Conservation (phyloP, 768 basidiomycete genomes). For the Tubosaeta sp. region DNA sequence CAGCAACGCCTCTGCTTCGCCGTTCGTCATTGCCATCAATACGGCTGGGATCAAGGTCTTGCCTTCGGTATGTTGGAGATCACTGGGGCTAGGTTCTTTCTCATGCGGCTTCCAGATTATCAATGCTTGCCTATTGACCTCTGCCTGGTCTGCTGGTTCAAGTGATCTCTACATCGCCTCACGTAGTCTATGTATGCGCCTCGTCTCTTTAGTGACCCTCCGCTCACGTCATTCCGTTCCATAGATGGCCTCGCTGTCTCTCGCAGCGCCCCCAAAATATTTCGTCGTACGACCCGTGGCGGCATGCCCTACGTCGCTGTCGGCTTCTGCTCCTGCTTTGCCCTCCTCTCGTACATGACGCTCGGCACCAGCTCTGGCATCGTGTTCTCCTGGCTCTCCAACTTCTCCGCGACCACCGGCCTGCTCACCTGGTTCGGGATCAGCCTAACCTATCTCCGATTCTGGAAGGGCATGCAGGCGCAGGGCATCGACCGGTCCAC, state of each 20-base stretch:
- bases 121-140: conserved; percentile 40
- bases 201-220: background rate
- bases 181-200: conserved; percentile 33
- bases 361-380: conserved; percentile 30
- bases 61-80: conserved; percentile 36
- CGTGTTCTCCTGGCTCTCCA: conserved; percentile 43
- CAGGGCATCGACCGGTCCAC: conserved; percentile 46
- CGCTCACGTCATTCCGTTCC: conserved; percentile 15
- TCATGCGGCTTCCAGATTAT: conserved; percentile 18
- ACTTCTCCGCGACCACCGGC: conserved; percentile 36
- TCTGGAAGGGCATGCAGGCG: conserved; percentile 41
- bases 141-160: conserved; percentile 41
- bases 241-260: conserved; percentile 50
- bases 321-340: conserved; percentile 26
- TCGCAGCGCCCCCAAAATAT: conserved; percentile 53
- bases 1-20: conserved; percentile 41
- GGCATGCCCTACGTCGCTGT: conserved; percentile 46
- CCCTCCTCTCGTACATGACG: conserved; percentile 39
- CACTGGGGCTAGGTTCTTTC: background rate
- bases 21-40: conserved; percentile 58
- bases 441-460: conserved; percentile 43
- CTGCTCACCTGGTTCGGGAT: conserved; percentile 45
- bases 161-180: conserved; percentile 39
- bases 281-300: conserved; percentile 34
- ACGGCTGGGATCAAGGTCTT: conserved; percentile 56